A percentile compares a stretch with the other conserved stretches of the same genome.
phyloP scores from a whole-genome alignment of 2,329 filamentous ascomycete species.

The Pochonia chlamydosporia region DNA sequence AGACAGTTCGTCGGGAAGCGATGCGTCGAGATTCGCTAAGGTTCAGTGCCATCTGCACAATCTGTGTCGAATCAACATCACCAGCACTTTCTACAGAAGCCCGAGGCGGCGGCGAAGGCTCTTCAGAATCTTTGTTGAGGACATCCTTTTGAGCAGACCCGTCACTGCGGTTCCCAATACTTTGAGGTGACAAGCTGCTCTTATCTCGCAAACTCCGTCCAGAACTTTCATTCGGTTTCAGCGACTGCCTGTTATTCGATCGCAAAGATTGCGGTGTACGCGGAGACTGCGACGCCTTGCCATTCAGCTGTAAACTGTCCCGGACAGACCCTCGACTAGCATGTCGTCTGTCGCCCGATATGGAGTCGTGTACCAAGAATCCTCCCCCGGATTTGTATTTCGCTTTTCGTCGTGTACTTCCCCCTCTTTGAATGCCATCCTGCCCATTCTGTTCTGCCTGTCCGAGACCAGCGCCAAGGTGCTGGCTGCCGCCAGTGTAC shows the following conservation, averaged over 20 bases:
- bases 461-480: slow-evolving; percentile 6
- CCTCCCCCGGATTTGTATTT: slow-evolving; percentile 42
- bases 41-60: slow-evolving; percentile 87
- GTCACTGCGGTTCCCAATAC: neutral
- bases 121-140: neutral
- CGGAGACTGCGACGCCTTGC: slow-evolving; percentile 10
- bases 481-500: slow-evolving; percentile 1
- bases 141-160: neutral
- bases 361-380: slow-evolving; percentile 44
- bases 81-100: slow-evolving; percentile 24
- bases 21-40: slow-evolving; percentile 73
- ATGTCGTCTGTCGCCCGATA: slow-evolving; percentile 26
- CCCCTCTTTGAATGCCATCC: slow-evolving; percentile 12
- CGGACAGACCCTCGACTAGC: slow-evolving; percentile 23
- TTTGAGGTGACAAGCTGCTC: neutral
- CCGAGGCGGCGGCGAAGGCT: neutral
- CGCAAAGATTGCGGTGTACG: slow-evolving; percentile 2
- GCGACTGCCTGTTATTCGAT: neutral
- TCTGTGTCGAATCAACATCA: slow-evolving; percentile 77
- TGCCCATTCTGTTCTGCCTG: neutral
- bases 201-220: neutral
- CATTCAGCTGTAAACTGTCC: slow-evolving; percentile 16
- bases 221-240: neutral
- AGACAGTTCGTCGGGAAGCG: slow-evolving; percentile 53
- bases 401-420: slow-evolving; percentile 25